Evolutionary conservation across 1,139 yeast genomes (phyloP).

Genomic region (Suhomyces bribrorum): DNA sequence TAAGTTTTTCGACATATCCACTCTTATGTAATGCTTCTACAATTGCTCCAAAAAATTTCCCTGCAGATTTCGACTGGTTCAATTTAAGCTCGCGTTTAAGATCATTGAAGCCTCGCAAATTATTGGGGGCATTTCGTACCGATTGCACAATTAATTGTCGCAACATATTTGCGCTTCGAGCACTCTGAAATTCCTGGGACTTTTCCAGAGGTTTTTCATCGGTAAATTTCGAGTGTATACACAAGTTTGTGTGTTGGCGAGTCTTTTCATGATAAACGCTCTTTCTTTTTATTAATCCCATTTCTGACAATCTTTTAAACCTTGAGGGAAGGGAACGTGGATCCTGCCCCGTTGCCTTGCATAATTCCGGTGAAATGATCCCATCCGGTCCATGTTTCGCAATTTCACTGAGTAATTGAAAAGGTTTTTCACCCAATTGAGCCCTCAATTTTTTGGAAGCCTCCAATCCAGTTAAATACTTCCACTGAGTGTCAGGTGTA

Average conservation of each 20-base stretch:
- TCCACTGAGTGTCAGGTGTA: slow-evolving; percentile 44
- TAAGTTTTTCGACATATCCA: slow-evolving; percentile 59
- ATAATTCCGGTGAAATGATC: slow-evolving; percentile 57
- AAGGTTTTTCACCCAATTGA: slow-evolving; percentile 45
- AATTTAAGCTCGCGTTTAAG: slow-evolving; percentile 62
- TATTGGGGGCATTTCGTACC: slow-evolving; percentile 65
- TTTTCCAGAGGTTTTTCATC: slow-evolving; percentile 13
- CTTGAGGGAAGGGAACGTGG: slow-evolving; percentile 70
- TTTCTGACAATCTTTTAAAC: slow-evolving; percentile 52
- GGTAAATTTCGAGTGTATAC: slow-evolving; percentile 48
- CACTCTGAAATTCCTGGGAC: slow-evolving; percentile 21
- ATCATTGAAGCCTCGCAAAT: slow-evolving; percentile 66
- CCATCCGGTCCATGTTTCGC: slow-evolving; percentile 59
- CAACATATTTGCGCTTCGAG: slow-evolving; percentile 34
- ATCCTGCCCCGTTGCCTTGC: slow-evolving; percentile 62
- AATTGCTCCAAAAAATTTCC: slow-evolving; percentile 54
- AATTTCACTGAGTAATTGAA: slow-evolving; percentile 46
- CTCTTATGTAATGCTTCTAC: slow-evolving; percentile 51
- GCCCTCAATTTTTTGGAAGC: slow-evolving; percentile 33
- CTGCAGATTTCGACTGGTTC: slow-evolving; percentile 43
- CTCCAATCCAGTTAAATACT: slow-evolving; percentile 40
- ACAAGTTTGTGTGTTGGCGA: slow-evolving; percentile 49
- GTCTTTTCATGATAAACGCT: slow-evolving; percentile 40
- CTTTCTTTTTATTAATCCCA: slow-evolving; percentile 47
- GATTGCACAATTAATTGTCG: slow-evolving; percentile 49